Evolutionary conservation across 768 basidiomycete genomes (phyloP).

Genomic region (Termitomyces sp.): DNA sequence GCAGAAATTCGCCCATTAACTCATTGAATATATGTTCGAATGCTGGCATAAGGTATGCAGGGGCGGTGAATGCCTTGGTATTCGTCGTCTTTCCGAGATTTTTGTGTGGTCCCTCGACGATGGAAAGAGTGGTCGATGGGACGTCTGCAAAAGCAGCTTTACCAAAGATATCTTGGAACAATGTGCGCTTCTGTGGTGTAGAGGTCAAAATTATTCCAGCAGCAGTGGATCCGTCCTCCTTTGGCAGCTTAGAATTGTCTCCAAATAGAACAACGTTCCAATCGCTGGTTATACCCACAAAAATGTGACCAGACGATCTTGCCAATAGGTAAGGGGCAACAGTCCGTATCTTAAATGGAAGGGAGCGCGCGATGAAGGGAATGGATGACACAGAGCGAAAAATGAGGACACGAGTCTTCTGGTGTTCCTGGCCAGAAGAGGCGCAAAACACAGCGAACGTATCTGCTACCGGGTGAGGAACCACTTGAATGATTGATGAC

Average conservation of each 20-base stretch:
- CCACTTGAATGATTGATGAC: slow-evolving; percentile 34
- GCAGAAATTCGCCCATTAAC: slow-evolving; percentile 32
- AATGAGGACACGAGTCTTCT: slow-evolving; percentile 36
- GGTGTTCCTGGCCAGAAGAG: slow-evolving; percentile 19
- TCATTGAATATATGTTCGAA: slow-evolving; percentile 66
- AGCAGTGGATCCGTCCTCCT: slow-evolving; percentile 37
- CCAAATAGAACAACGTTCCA: slow-evolving; percentile 70
- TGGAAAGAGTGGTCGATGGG: slow-evolving; percentile 15
- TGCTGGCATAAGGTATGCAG: slow-evolving; percentile 75
- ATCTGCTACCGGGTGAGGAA: slow-evolving; percentile 52
- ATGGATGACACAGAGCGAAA: slow-evolving; percentile 40
- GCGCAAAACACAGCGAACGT: slow-evolving; percentile 54
- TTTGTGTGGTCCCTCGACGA: not conserved
- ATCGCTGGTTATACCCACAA: slow-evolving; percentile 64
- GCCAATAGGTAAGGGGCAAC: slow-evolving; percentile 30
- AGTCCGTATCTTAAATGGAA: slow-evolving; percentile 64
- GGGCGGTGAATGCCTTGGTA: slow-evolving; percentile 44
- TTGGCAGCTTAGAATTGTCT: slow-evolving; percentile 37
- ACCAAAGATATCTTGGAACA: slow-evolving; percentile 93
- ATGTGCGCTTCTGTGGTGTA: slow-evolving; percentile 36
- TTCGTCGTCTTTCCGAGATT: slow-evolving; percentile 4
- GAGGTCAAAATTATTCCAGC: slow-evolving; percentile 27
- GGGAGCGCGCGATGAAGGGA: slow-evolving; percentile 33
- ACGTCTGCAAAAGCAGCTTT: slow-evolving; percentile 52
- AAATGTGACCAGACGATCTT: slow-evolving; percentile 35